Evolutionary conservation across 208 protist species (phyloP).

Genomic region (Crithidia brevicula): DNA sequence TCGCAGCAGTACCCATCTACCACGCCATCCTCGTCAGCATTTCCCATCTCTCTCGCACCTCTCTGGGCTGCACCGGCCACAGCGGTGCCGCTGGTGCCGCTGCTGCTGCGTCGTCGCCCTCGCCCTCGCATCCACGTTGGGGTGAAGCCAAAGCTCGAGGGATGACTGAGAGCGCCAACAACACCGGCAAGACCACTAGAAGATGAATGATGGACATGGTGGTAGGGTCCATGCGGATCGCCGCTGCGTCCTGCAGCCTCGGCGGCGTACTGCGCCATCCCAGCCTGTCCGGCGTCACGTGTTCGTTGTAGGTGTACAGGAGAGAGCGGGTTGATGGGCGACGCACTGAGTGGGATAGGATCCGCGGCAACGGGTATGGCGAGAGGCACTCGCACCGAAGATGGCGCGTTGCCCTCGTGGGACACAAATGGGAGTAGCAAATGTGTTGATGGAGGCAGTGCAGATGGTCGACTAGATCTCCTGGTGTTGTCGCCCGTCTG

Average conservation of each 20-base stretch:
- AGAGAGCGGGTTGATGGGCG: background rate
- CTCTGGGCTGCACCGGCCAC: too few species aligned
- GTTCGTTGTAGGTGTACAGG: background rate
- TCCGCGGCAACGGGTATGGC: background rate
- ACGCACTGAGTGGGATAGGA: background rate
- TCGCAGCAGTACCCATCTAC: constrained; percentile 9
- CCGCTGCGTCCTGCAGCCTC: background rate
- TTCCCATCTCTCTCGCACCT: background rate
- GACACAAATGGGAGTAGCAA: background rate
- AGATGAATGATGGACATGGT: background rate
- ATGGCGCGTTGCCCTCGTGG: background rate
- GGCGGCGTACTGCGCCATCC: background rate
- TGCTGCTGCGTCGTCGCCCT: background rate
- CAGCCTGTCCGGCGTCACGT: background rate
- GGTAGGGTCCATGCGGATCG: background rate
- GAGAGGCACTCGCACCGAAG: background rate
- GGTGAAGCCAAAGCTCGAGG: background rate
- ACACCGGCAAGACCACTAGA: too few species aligned
- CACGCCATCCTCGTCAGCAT: too few species aligned
- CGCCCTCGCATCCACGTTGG: background rate
- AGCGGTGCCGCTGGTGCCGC: too few species aligned
- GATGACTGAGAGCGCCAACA: too few species aligned
- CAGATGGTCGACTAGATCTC: too few species aligned
- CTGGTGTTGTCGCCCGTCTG: too few species aligned
- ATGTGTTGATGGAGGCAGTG: too few species aligned